Evolutionary conservation across 169 alveolate genomes (phyloP).

Genomic region (Plasmodium cynomolgi): DNA sequence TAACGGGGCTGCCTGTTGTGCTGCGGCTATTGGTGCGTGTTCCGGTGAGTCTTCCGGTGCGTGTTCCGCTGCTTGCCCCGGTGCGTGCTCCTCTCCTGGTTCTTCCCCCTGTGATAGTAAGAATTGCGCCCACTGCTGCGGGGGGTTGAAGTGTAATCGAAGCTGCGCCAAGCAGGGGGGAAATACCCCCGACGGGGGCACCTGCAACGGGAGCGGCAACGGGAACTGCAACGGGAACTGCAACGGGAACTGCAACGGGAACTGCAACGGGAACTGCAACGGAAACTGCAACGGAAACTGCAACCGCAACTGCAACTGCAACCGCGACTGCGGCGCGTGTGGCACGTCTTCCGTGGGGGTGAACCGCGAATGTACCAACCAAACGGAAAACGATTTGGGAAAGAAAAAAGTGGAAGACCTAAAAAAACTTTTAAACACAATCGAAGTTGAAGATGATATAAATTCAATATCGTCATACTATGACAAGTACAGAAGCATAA

Average conservation of each 20-base stretch:
- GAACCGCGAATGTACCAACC: neutral
- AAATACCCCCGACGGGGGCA: neutral
- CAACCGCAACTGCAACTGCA: too few relatives aligned
- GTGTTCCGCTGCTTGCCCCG: neutral
- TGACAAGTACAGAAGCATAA: conserved; percentile 22
- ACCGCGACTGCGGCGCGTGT: neutral
- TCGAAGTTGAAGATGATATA: conserved; percentile 46
- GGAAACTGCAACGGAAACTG: too few relatives aligned
- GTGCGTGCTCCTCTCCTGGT: neutral
- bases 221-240: too few relatives aligned
- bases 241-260: too few relatives aligned
- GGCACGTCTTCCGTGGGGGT: neutral
- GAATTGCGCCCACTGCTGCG: neutral
- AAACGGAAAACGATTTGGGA: neutral
- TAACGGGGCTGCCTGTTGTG: neutral
- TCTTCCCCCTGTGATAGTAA: neutral
- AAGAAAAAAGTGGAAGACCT: conserved; percentile 9
- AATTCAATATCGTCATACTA: conserved; percentile 45
- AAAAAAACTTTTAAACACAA: conserved; percentile 11
- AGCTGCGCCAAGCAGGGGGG: neutral
- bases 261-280: too few relatives aligned
- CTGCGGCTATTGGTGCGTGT: too few relatives aligned
- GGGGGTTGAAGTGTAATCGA: neutral
- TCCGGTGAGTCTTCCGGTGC: too few relatives aligned
- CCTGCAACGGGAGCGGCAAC: too few relatives aligned